A percentile compares a stretch with the other conserved stretches of the same genome.
phyloP scores from a whole-genome alignment of 2,329 filamentous ascomycete species.

The Diplodia mutila region DNA sequence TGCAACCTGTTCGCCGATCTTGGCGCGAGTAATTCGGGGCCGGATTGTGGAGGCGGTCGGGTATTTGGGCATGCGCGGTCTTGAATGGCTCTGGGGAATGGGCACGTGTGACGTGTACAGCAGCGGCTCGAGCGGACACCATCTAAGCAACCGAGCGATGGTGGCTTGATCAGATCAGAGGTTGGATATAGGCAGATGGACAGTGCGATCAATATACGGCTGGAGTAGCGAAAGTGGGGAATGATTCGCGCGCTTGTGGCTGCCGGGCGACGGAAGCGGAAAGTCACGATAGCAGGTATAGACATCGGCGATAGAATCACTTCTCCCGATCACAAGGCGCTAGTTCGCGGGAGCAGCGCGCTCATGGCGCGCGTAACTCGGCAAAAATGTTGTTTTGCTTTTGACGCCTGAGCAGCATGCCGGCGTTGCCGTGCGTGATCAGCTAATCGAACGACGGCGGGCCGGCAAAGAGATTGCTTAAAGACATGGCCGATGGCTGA shows the following conservation, averaged over 20 bases:
- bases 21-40: conserved; percentile 12
- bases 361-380: not conserved
- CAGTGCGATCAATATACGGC: conserved; percentile 22
- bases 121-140: conserved; percentile 14
- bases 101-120: conserved; percentile 23
- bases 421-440: conserved; percentile 1
- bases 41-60: conserved; percentile 10
- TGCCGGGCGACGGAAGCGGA: conserved; percentile 15
- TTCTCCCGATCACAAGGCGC: not conserved
- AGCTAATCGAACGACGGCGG: not conserved
- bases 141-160: conserved; percentile 16
- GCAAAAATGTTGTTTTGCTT: conserved; percentile 11
- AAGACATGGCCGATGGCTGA: conserved; percentile 21
- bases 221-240: conserved; percentile 22
- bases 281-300: conserved; percentile 23
- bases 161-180: conserved; percentile 19
- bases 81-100: conserved; percentile 8
- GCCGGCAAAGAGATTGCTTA: conserved; percentile 9
- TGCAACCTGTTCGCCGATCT: conserved; percentile 9
- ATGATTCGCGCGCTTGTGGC: conserved; percentile 18
- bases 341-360: not conserved
- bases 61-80: not conserved
- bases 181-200: conserved; percentile 22
- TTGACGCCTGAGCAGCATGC: not conserved
- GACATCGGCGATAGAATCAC: conserved; percentile 1